phyloP scores from a whole-genome alignment of 306 rosid species.

The Crotalaria pallida region DNA sequence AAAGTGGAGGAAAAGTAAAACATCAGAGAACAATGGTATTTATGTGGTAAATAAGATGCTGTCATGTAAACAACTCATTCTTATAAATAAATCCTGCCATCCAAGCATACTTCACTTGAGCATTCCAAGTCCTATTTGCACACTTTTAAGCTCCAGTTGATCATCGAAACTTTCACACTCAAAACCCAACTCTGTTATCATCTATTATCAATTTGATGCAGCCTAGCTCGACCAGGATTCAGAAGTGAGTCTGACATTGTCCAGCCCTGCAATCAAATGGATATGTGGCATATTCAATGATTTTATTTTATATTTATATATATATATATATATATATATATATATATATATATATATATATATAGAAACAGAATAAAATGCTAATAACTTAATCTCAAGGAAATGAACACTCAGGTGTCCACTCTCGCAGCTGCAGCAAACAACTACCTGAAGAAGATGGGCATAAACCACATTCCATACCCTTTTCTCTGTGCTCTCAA shows the following conservation, averaged over 20 bases:
- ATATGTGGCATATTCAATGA: neutral
- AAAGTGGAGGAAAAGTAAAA: neutral
- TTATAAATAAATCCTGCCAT: slow-evolving; percentile 9
- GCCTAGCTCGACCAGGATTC: slow-evolving; percentile 95
- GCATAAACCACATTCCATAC: neutral
- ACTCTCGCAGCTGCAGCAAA: slow-evolving; percentile 5
- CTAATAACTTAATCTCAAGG: neutral
- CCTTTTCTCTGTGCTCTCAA: neutral
- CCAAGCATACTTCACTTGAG: slow-evolving; percentile 18
- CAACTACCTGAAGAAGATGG: neutral
- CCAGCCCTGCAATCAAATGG: slow-evolving; percentile 70
- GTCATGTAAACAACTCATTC: slow-evolving; percentile 17
- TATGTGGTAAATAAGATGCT: neutral
- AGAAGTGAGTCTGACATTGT: slow-evolving; percentile 86
- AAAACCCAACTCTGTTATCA: slow-evolving; percentile 33
- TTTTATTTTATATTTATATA: no score
- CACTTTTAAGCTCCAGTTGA: slow-evolving; percentile 6
- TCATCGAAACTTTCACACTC: slow-evolving; percentile 4
- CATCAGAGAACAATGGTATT: neutral
- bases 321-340: no score
- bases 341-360: no score
- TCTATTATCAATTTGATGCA: slow-evolving; percentile 34
- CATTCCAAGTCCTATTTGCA: slow-evolving; percentile 10
- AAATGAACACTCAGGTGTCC: slow-evolving; percentile 6
- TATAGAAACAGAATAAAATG: slow-evolving; percentile 3